Conservation (phyloP, 139 green algal species). For the Deuterostichococcus epilithicus region DNA sequence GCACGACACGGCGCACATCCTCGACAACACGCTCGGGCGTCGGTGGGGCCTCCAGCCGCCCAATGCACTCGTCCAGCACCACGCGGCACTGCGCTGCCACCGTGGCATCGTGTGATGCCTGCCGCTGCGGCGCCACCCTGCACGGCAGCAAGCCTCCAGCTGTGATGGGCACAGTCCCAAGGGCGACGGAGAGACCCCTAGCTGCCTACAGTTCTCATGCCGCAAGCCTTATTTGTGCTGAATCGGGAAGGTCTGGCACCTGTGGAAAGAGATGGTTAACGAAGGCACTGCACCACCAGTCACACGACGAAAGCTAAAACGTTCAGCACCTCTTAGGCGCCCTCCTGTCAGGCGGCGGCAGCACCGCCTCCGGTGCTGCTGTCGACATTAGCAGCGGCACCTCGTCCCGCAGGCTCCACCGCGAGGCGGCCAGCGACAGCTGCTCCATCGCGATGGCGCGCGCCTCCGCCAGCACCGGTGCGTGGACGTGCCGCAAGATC, state of each 20-base stretch:
- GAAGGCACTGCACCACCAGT: neutral
- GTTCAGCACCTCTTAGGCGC: neutral
- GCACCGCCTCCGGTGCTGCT: conserved; percentile 1
- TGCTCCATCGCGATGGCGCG: conserved; percentile 41
- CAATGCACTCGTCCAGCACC: neutral
- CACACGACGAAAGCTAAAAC: neutral
- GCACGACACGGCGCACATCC: no score
- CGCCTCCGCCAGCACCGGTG: conserved; percentile 20
- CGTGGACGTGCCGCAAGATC: conserved; percentile 57
- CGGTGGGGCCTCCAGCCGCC: no score
- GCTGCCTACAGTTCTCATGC: no score
- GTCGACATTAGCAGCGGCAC: neutral
- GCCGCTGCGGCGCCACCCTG: no score
- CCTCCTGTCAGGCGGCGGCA: neutral
- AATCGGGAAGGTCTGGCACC: no score
- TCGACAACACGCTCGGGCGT: no score
- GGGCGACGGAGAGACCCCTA: no score
- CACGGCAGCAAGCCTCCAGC: neutral
- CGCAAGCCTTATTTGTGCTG: no score
- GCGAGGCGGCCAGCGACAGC: conserved; percentile 16
- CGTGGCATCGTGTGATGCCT: neutral
- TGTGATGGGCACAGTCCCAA: no score
- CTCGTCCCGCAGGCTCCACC: neutral
- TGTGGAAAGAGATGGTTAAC: no score
- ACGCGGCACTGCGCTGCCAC: neutral